phyloP scores from a whole-genome alignment of 208 protist species.

The Phytomonas serpens region DNA sequence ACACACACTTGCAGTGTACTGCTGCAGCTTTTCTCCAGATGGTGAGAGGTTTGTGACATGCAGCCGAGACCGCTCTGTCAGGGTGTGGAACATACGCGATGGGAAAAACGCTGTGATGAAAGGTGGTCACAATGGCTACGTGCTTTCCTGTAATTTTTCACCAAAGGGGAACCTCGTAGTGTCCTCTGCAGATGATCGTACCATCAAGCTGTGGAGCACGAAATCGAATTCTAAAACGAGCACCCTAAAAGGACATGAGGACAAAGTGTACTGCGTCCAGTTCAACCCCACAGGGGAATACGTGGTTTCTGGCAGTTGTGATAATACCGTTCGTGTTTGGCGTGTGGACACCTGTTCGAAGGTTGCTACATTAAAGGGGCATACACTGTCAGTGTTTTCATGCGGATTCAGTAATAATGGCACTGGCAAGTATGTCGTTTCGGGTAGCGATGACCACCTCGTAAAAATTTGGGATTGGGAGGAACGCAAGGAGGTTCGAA shows the following conservation, averaged over 20 bases:
- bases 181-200: conserved; percentile 65
- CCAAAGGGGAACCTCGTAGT: conserved; percentile 74
- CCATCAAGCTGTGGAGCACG: conserved; percentile 79
- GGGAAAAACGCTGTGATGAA: conserved; percentile 68
- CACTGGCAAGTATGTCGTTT: conserved; percentile 65
- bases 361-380: conserved; percentile 52
- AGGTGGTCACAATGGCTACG: conserved; percentile 84
- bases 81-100: conserved; percentile 56
- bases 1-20: conserved; percentile 71
- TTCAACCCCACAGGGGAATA: conserved; percentile 85
- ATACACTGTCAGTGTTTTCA: conserved; percentile 73
- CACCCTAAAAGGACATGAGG: conserved; percentile 92
- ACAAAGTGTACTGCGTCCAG: conserved; percentile 87
- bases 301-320: conserved; percentile 80
- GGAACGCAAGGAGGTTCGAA: conserved; percentile 39
- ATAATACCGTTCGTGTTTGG: conserved; percentile 78
- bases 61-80: conserved; percentile 75
- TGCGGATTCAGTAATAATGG: conserved; percentile 76
- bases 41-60: conserved; percentile 67
- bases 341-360: conserved; percentile 55
- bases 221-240: conserved; percentile 50
- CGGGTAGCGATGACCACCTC: conserved; percentile 70
- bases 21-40: conserved; percentile 70
- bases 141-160: conserved; percentile 83
- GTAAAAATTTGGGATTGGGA: conserved; percentile 86